These are phyloP conservation scores for Arabidopsis suecica DNA, from an alignment of 345 rosid species.

Conservation along the genomic window DNA sequence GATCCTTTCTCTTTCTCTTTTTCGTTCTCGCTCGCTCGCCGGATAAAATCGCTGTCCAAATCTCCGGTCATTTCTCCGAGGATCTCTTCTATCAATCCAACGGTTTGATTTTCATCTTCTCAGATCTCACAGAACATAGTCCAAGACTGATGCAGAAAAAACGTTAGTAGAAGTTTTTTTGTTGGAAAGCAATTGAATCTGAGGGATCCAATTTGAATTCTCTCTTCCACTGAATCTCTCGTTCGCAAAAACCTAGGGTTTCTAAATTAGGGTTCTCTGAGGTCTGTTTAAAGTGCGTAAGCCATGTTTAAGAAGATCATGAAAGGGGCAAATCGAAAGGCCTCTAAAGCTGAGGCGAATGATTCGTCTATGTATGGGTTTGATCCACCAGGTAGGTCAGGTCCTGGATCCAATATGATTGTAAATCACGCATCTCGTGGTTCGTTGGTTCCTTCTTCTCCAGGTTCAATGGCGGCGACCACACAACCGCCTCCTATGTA, in stretches of 20 bases:
- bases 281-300: neutral
- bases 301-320: slow-evolving; percentile 86
- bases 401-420: slow-evolving; percentile 56
- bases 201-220: slow-evolving; percentile 29
- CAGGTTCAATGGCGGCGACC: slow-evolving; percentile 24
- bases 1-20: neutral
- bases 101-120: slow-evolving; percentile 16
- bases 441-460: slow-evolving; percentile 34
- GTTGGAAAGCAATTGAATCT: slow-evolving; percentile 31
- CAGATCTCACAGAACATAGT: slow-evolving; percentile 34
- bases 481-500: slow-evolving; percentile 59
- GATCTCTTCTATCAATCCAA: slow-evolving; percentile 22
- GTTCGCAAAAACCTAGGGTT: slow-evolving; percentile 25
- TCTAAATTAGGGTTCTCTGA: slow-evolving; percentile 23
- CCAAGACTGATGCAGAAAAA: neutral
- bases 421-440: slow-evolving; percentile 75
- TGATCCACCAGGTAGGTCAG: slow-evolving; percentile 46
- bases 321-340: slow-evolving; percentile 73
- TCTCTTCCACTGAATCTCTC: slow-evolving; percentile 27
- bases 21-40: slow-evolving; percentile 19
- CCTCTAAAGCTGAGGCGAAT: slow-evolving; percentile 64
- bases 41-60: neutral
- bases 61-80: slow-evolving; percentile 10
- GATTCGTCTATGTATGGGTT: slow-evolving; percentile 54
- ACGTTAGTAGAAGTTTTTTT: slow-evolving; percentile 14